A percentile compares a stretch with the other conserved stretches of the same genome.
phyloP scores from a whole-genome alignment of 148 eudicot species.

The Oxyria digyna region DNA sequence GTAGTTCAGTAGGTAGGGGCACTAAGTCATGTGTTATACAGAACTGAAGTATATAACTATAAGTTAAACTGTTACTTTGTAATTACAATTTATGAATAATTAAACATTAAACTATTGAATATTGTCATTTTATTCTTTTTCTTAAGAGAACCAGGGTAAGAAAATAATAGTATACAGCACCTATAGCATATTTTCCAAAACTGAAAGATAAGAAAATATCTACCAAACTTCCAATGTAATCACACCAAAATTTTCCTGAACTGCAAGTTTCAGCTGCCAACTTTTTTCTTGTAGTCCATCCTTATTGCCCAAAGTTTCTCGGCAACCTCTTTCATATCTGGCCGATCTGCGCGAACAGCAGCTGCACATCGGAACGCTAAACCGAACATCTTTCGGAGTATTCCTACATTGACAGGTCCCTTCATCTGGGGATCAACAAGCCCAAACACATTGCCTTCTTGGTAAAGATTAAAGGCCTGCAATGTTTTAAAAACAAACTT shows the following conservation, averaged over 20 bases:
- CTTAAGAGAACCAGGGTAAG: neutral
- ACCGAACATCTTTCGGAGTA: conserved; percentile 49
- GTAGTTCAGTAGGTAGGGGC: neutral
- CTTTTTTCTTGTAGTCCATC: conserved; percentile 34
- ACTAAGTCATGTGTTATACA: neutral
- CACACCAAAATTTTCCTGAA: neutral
- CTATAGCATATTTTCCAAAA: neutral
- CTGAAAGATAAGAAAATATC: neutral
- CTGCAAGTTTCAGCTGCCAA: neutral
- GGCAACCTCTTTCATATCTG: conserved; percentile 79
- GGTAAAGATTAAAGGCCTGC: conserved; percentile 59
- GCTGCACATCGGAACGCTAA: conserved; percentile 84
- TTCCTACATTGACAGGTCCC: conserved; percentile 37
- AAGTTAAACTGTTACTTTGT: neutral
- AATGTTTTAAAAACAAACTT: neutral
- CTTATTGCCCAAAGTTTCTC: conserved; percentile 77
- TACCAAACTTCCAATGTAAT: neutral
- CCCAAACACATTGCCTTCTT: conserved; percentile 41
- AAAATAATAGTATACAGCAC: neutral
- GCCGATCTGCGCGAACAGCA: conserved; percentile 73
- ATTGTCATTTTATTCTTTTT: neutral
- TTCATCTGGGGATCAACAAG: conserved; percentile 60
- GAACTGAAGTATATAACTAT: neutral
- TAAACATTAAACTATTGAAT: neutral
- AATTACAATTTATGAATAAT: neutral